These are phyloP conservation scores for Orbilia brochopaga DNA, from an alignment of 2,329 filamentous ascomycete genomes.

Conservation along the genomic window DNA sequence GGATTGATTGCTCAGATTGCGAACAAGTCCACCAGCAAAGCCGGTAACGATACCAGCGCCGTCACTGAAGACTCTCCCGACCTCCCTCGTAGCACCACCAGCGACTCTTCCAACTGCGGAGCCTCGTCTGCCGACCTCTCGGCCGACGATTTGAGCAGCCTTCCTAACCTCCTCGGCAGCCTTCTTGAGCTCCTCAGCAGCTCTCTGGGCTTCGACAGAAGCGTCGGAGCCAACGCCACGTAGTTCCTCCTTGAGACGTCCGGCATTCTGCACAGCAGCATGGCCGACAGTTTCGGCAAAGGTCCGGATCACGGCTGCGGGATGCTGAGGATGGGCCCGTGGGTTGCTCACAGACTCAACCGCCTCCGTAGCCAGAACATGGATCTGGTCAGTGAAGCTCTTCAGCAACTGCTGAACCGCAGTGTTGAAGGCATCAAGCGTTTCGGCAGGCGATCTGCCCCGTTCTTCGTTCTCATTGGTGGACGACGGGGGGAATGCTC, in stretches of 20 bases:
- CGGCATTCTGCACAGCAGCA: conserved; percentile 53
- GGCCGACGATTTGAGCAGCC: conserved; percentile 36
- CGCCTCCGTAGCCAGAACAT: conserved; percentile 34
- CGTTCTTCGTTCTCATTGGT: conserved; percentile 10
- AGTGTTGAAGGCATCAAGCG: conserved; percentile 38
- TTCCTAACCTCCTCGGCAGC: conserved; percentile 42
- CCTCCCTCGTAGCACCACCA: conserved; percentile 52
- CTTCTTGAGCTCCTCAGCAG: conserved; percentile 45
- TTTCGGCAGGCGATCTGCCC: conserved; percentile 29
- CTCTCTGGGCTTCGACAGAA: conserved; percentile 29
- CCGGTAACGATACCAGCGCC: conserved; percentile 43
- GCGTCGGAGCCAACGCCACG: conserved; percentile 27
- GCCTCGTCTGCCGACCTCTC: conserved; percentile 38
- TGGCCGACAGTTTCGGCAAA: conserved; percentile 54
- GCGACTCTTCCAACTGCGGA: conserved; percentile 44
- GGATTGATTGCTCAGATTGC: conserved; percentile 42
- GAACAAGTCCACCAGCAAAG: conserved; percentile 41
- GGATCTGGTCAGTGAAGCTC: conserved; percentile 45
- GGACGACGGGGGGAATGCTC: conserved; percentile 38
- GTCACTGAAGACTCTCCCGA: conserved; percentile 51
- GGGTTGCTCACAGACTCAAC: conserved; percentile 36
- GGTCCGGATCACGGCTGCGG: conserved; percentile 40
- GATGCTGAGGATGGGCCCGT: conserved; percentile 38
- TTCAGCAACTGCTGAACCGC: conserved; percentile 49
- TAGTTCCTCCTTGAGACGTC: conserved; percentile 39